A percentile compares a stretch with the other conserved stretches of the same genome.
These are phyloP conservation scores for Epichloe baconii DNA, from an alignment of 2,329 filamentous ascomycete genomes.

Conservation along the genomic window DNA sequence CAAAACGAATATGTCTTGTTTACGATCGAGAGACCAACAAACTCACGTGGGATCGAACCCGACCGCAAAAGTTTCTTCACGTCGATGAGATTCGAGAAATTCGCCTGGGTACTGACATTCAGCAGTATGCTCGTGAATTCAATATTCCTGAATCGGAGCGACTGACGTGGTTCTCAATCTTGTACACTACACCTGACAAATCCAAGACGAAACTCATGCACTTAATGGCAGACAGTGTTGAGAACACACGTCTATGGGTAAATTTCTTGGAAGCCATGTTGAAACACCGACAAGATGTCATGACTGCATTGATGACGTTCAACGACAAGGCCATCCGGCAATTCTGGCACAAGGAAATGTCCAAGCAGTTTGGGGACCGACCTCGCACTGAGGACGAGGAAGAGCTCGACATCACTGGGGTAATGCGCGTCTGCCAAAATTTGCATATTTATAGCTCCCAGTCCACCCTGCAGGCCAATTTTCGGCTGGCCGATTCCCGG, in stretches of 20 bases:
- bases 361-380: constrained; percentile 45
- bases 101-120: constrained; percentile 67
- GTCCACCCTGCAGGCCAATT: constrained; percentile 58
- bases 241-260: constrained; percentile 67
- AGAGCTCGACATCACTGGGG: constrained; percentile 61
- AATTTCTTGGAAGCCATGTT: constrained; percentile 73
- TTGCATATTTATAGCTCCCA: constrained; percentile 85
- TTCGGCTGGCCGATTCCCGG: constrained; percentile 57
- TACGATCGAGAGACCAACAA: constrained; percentile 76
- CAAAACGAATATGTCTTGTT: constrained; percentile 55
- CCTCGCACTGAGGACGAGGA: constrained; percentile 45
- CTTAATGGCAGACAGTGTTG: constrained; percentile 63
- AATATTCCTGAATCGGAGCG: constrained; percentile 55
- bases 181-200: constrained; percentile 68
- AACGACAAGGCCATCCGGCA: constrained; percentile 67
- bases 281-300: constrained; percentile 75
- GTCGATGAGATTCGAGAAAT: constrained; percentile 94
- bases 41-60: constrained; percentile 73
- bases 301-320: constrained; percentile 79
- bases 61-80: constrained; percentile 74
- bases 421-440: constrained; percentile 74
- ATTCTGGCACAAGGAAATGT: constrained; percentile 81
- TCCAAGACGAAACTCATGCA: constrained; percentile 81
- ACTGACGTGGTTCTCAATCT: constrained; percentile 73
- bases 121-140: constrained; percentile 80